Evolutionary conservation across 495 filamentous ascomycete species (phyloP).

Genomic region (Penicillium goetzii): DNA sequence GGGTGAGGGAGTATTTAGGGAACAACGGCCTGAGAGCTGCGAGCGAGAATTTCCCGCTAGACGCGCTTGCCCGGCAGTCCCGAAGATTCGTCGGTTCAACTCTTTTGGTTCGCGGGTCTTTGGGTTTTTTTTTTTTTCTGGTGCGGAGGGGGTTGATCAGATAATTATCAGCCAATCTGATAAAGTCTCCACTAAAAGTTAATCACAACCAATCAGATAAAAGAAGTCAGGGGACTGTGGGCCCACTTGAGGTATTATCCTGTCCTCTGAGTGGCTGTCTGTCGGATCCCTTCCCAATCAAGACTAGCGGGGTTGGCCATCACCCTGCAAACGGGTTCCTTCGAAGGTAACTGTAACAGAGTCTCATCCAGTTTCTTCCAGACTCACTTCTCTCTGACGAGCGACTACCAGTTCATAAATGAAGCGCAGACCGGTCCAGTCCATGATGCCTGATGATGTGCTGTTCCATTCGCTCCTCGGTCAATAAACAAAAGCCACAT

Average conservation of each 20-base stretch:
- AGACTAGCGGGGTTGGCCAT: neutral
- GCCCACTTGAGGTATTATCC: neutral
- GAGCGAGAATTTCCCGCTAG: slow-evolving; percentile 4
- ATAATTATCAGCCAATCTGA: slow-evolving; percentile 15
- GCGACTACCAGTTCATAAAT: neutral
- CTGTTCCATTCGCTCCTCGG: slow-evolving; percentile 6
- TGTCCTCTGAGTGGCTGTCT: neutral
- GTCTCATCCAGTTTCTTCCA: neutral
- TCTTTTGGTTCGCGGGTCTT: neutral
- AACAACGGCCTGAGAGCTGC: neutral
- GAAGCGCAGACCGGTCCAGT: neutral
- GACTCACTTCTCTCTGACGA: neutral
- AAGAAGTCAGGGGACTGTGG: neutral
- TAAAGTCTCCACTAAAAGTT: neutral
- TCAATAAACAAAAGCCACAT: slow-evolving; percentile 7
- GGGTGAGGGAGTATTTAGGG: slow-evolving; percentile 4
- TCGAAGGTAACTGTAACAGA: slow-evolving; percentile 1
- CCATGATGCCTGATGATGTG: neutral
- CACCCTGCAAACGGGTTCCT: slow-evolving; percentile 1
- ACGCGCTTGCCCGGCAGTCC: slow-evolving; percentile 4
- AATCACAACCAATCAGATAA: neutral
- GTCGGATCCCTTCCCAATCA: neutral
- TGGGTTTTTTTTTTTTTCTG: neutral
- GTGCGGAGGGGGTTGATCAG: slow-evolving; percentile 13
- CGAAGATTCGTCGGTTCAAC: neutral